phyloP scores from a whole-genome alignment of 495 filamentous ascomycete species.

The Parathielavia hyrcaniae region DNA sequence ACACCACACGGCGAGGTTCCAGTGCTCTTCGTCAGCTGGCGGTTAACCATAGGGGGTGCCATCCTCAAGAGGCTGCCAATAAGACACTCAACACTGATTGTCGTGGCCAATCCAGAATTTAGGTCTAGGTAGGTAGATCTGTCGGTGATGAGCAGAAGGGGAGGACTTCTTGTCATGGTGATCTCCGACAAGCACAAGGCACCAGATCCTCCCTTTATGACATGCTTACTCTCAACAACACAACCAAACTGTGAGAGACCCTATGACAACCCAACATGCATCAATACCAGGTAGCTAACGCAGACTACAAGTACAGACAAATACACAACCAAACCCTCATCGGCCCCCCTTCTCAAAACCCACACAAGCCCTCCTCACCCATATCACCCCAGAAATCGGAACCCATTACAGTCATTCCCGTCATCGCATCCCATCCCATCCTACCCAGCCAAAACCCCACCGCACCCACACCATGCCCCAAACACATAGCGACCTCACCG shows the following conservation, averaged over 20 bases:
- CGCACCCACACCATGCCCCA: neutral
- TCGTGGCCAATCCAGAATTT: constrained; percentile 22
- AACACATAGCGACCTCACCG: neutral
- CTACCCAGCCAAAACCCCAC: neutral
- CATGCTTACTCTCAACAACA: too few relatives aligned
- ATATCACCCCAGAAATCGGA: neutral
- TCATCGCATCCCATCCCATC: too few relatives aligned
- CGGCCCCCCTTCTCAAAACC: neutral
- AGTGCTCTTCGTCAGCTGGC: constrained; percentile 28
- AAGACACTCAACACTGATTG: constrained; percentile 23
- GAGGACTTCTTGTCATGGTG: too few relatives aligned
- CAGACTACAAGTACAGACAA: constrained; percentile 23
- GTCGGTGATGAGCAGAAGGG: too few relatives aligned
- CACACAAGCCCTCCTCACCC: neutral
- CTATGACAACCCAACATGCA: constrained; percentile 2
- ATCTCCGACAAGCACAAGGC: too few relatives aligned
- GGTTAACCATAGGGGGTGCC: constrained; percentile 35
- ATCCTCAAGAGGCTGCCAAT: constrained; percentile 36
- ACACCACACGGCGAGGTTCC: constrained; percentile 34
- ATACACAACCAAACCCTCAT: neutral
- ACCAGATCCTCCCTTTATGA: too few relatives aligned
- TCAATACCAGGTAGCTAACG: constrained; percentile 5
- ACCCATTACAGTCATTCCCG: constrained; percentile 1
- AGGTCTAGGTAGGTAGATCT: too few relatives aligned
- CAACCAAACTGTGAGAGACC: too few relatives aligned